These are phyloP conservation scores for Colletotrichum costaricense DNA, from an alignment of 2,329 filamentous ascomycete species.

Conservation along the genomic window DNA sequence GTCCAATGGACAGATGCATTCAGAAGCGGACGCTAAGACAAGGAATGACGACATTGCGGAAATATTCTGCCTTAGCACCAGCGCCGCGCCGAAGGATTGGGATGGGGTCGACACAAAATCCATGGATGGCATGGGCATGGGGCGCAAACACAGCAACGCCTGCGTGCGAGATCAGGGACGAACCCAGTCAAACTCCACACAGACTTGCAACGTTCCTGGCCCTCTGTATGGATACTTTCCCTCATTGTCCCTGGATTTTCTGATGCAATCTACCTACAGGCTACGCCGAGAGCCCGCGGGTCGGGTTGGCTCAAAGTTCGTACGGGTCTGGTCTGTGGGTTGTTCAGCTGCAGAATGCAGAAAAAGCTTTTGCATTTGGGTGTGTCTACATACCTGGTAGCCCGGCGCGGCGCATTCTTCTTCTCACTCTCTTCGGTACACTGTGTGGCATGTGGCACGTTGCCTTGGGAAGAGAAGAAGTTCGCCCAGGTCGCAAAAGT, in stretches of 20 bases:
- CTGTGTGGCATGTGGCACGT: slow-evolving; percentile 19
- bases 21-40: slow-evolving; percentile 2
- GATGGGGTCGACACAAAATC: not conserved
- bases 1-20: slow-evolving; percentile 6
- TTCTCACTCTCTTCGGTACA: not conserved
- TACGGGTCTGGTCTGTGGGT: not conserved
- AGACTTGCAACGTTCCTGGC: slow-evolving; percentile 16
- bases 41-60: slow-evolving; percentile 35
- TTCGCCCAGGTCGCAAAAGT: not conserved
- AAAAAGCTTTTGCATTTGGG: not conserved
- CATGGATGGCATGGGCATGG: not conserved
- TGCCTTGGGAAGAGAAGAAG: not conserved
- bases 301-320: not conserved
- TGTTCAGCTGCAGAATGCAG: not conserved
- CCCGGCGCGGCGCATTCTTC: not conserved
- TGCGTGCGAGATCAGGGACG: slow-evolving; percentile 19
- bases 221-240: slow-evolving; percentile 7
- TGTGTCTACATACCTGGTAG: not conserved
- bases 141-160: not conserved
- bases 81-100: slow-evolving; percentile 26
- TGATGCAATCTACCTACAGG: slow-evolving; percentile 11
- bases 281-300: not conserved
- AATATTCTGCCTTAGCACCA: slow-evolving; percentile 16
- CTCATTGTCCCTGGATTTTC: slow-evolving; percentile 29
- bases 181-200: slow-evolving; percentile 33